Base-by-base conservation (phyloP, 164 flowering plant genomes). In the Umbellularia californica region DNA sequence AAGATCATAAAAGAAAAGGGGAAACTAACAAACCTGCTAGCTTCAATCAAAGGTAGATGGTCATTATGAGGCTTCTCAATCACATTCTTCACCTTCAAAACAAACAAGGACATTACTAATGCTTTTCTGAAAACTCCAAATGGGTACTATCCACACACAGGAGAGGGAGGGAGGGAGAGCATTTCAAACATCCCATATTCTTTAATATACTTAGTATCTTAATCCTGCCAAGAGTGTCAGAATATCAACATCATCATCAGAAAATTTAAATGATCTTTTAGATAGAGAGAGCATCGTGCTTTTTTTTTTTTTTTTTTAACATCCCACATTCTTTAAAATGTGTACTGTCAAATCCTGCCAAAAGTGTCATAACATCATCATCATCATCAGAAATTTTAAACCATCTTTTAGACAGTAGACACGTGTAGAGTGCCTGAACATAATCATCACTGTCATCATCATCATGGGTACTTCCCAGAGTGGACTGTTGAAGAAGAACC, bases 11-110 rank as follows among this genome's bases (percentile, higher is more conserved):
- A 63, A 64, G 50, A 28, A 33, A 71, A 41, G 23, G 50, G 52
- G 72, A 23, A 68, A 58, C 28, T 25, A 50, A 77, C 83, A 72
- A 22, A 92, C 98, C 98, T 93, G 99, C 99, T 95, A 68, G 99
- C 99, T 88, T 95, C 99, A 79, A 95, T 81, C 75, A 95, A 83
- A 50, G 99, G 97, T 20, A 95, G 89, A 83, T 95, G 97, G 80
- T 95, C 99, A 79, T 95, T 95, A 79, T 90, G 73, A 67, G 99
- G 98, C 86, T 92, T 95, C 86, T 95, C 98, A 79, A 95, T 87
- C 75, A 95, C 97, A 83, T 91, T 87, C 85, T 90, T 81, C 77
- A 95, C 99, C 99, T 95, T 90, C 69, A 83, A 80, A 83, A 72
- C 13, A 65, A 33, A 65, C 15, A 13, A 41, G 41, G 64, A 50